Evolutionary conservation across 306 rosid genomes (phyloP), one percentile per base, ranked within the genome.

Genomic region (Cyamopsis tetragonoloba): DNA sequence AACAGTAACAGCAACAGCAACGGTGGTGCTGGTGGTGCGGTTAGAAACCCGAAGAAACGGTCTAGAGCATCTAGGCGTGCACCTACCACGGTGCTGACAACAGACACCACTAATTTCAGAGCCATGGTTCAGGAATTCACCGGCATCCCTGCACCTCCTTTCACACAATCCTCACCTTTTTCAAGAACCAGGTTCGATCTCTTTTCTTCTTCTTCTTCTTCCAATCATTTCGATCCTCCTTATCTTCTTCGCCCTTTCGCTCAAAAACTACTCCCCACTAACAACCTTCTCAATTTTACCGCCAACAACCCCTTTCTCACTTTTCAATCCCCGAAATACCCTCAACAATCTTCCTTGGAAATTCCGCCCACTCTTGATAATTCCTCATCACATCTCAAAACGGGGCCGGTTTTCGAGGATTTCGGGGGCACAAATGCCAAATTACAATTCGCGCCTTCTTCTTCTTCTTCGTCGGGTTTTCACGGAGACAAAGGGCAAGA

Each of bases 61-160:
- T 77, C 95, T 0, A 81, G 97, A 65, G 97, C 95, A 1, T 88
- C 97, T 0, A 75, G 97, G 80, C 88, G 97, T 11, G 97, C 96
- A 20, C 97, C 97, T 9, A 91, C 97, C 10, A 88, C 97, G 1
- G 96, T 91, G 2, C 79, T 91, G 2, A 91, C 89, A 7, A 91
- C 97, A 1, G 96, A 91, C 84, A 91, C 97, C 47, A 38, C 91
- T 0, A 91, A 91, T 82, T 91, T 91, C 84, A 74, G 97, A 78
- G 95, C 97, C 84, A 91, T 91, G 97, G 97, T 91, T 57, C 97
- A 91, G 70, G 96, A 91, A 75, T 91, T 91, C 74, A 91, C 97
- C 3, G 97, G 97, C n/a, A 91, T 91, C 61, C 97, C 97, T 3
- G 88, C 95, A 4, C 96, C 91, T 1, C 96, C 97, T 13, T 91